A percentile compares a stretch with the other conserved stretches of the same genome.
phyloP scores from a whole-genome alignment of 768 basidiomycete genomes.

The Rubroboletus pulcherrimus region DNA sequence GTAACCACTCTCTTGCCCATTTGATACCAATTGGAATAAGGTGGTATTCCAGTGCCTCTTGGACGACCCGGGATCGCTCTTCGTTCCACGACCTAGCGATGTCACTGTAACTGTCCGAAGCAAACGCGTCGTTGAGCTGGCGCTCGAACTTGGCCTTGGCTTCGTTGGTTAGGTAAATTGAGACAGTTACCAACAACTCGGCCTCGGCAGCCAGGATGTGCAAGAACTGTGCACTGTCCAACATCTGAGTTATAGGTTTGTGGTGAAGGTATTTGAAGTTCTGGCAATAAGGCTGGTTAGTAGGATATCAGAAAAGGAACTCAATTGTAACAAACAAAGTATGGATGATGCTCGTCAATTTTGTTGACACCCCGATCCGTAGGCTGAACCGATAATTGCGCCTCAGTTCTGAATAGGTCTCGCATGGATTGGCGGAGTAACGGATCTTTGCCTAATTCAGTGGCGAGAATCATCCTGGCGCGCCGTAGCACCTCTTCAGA shows the following conservation, averaged over 20 bases:
- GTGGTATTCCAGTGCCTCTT: constrained; percentile 73
- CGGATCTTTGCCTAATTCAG: constrained; percentile 92
- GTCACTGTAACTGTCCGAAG: constrained; percentile 81
- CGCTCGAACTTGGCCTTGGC: constrained; percentile 67
- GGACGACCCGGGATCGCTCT: constrained; percentile 72
- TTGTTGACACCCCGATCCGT: constrained; percentile 83
- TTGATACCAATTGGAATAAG: constrained; percentile 82
- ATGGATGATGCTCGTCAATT: constrained; percentile 70
- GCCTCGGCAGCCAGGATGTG: constrained; percentile 88
- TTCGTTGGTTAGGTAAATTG: constrained; percentile 62
- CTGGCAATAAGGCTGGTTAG: constrained; percentile 38
- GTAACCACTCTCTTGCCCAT: constrained; percentile 85
- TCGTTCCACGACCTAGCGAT: constrained; percentile 90
- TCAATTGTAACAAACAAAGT: constrained; percentile 50
- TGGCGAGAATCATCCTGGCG: constrained; percentile 80
- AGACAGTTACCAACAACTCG: constrained; percentile 80
- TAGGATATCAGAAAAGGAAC: not conserved
- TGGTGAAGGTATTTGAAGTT: constrained; percentile 91
- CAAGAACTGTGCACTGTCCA: constrained; percentile 75
- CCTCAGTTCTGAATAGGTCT: constrained; percentile 68
- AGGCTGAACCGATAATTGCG: constrained; percentile 72
- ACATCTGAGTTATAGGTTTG: constrained; percentile 71
- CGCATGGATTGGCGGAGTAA: constrained; percentile 77
- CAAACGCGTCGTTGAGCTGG: constrained; percentile 74
- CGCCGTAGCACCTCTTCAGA: constrained; percentile 68